Percentiles rank a stretch among this genome's conserved stretches.
These are phyloP conservation scores for Phytophthora sp. DNA, from an alignment of 352 stramenopile genomes.

Conservation along the genomic window DNA sequence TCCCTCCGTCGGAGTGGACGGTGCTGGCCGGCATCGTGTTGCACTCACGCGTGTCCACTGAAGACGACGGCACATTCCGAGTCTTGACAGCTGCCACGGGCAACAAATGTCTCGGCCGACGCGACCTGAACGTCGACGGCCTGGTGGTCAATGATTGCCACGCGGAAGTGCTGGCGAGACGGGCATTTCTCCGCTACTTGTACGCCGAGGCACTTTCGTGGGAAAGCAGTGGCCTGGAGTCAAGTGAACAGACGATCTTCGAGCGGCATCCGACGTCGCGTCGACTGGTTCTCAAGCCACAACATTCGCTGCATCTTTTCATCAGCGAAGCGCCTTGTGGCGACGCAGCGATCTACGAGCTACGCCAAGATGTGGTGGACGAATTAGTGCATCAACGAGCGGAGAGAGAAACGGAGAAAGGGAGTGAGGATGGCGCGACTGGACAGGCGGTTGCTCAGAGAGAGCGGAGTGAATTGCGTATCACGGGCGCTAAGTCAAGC, in stretches of 20 bases:
- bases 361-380: conserved; percentile 77
- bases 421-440: conserved; percentile 1
- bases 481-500: conserved; percentile 70
- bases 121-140: conserved; percentile 69
- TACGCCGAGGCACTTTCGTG: conserved; percentile 78
- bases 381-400: conserved; percentile 55
- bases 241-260: conserved; percentile 54
- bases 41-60: conserved; percentile 1
- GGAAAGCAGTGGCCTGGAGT: conserved; percentile 22
- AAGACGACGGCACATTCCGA: conserved; percentile 24
- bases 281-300: conserved; percentile 55
- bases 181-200: conserved; percentile 86
- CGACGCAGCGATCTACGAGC: conserved; percentile 92
- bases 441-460: background rate
- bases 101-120: conserved; percentile 81
- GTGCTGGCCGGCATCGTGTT: conserved; percentile 69
- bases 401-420: conserved; percentile 10
- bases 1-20: conserved; percentile 58
- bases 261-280: conserved; percentile 27
- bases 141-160: conserved; percentile 93
- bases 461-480: conserved; percentile 51
- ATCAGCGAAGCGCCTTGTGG: conserved; percentile 94
- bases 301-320: conserved; percentile 89
- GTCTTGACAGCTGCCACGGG: conserved; percentile 67
- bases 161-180: conserved; percentile 90